Base-by-base conservation (phyloP, 345 rosid species). In the Isatis tinctoria region DNA sequence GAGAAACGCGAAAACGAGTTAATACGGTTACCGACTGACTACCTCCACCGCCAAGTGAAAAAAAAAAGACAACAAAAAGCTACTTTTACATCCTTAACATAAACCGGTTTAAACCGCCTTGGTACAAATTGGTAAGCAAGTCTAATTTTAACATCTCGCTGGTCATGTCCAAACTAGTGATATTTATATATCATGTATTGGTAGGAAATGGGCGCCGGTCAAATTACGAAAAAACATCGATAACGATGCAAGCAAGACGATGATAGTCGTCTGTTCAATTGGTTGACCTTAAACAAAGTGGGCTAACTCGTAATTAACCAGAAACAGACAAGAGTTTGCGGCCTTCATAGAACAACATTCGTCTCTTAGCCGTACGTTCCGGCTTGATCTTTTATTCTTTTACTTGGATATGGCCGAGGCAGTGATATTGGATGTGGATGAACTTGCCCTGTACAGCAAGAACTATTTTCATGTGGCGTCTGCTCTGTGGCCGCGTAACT, bases 331-430 rank as follows among this genome's bases (percentile, higher is more conserved):
- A 6, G 56, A 48, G n/a, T 60, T 52, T 35, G 18, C 9, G 16
- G 13, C 30, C 30, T 24, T 48, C 17, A 39, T 17, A 13, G 24
- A 22, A 60, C 28, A 32, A 30, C 13, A 64, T 3, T 54, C 37
- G 4, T 40, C 14, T 41, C 45, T 64, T 73, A 58, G 65, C 51
- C 59, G 18, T 7, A 26, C 12, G 32, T 45, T 26, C 60, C 41
- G 22, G 66, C n/a, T 33, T 12, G 83, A 80, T 67, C 76, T 79
- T 78, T 83, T 86, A 74, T 78, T 67, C 76, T 79, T 78, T 83
- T 86, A 74, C 79, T 83, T 8, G 91, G 87, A 47, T 11, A 8
- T 66, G 78, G 35, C 22, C 39, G 58, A 5, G 33, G 4, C 24
- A 8, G 43, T 18, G 24, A 35, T 18, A n/a, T 13, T 5, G 65